Percentiles rank a stretch among this genome's conserved stretches.
phyloP scores from a whole-genome alignment of 2,329 filamentous ascomycete species.

The Epichloe aotearoae region DNA sequence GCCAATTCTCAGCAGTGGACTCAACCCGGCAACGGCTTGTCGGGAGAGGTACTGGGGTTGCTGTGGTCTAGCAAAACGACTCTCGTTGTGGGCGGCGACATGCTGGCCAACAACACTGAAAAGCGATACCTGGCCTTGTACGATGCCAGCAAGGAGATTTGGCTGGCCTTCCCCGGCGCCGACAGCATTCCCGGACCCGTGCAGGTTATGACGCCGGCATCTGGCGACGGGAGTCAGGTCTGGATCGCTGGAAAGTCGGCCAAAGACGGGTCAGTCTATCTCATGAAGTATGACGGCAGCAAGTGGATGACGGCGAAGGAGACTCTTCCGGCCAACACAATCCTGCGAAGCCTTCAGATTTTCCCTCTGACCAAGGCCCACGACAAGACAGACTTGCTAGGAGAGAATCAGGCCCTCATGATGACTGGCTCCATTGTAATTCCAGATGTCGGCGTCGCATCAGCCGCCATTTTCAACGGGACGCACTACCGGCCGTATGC shows the following conservation, averaged over 20 bases:
- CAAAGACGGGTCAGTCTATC: slow-evolving; percentile 54
- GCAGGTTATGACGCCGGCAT: slow-evolving; percentile 61
- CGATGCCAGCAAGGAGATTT: slow-evolving; percentile 52
- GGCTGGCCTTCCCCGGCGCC: slow-evolving; percentile 50
- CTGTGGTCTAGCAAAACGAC: slow-evolving; percentile 62
- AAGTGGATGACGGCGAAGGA: slow-evolving; percentile 55
- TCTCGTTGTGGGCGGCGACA: slow-evolving; percentile 64
- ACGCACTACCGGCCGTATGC: slow-evolving; percentile 65
- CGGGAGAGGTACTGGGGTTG: slow-evolving; percentile 57
- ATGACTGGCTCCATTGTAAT: slow-evolving; percentile 74
- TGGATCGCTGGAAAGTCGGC: slow-evolving; percentile 66
- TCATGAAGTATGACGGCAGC: slow-evolving; percentile 70
- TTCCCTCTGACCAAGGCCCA: slow-evolving; percentile 61
- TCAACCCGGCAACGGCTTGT: slow-evolving; percentile 58
- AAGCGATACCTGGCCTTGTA: slow-evolving; percentile 58
- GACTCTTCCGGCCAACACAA: slow-evolving; percentile 49
- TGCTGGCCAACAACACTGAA: slow-evolving; percentile 52
- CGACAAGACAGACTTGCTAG: slow-evolving; percentile 47
- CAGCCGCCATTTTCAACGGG: slow-evolving; percentile 80
- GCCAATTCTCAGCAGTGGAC: slow-evolving; percentile 62
- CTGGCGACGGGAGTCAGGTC: slow-evolving; percentile 54
- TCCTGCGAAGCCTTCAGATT: slow-evolving; percentile 69
- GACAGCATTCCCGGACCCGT: slow-evolving; percentile 66
- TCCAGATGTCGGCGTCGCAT: slow-evolving; percentile 64
- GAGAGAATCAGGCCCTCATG: slow-evolving; percentile 58